phyloP scores from a whole-genome alignment of 2,329 filamentous ascomycete species.

The Hypoxylon sp. region DNA sequence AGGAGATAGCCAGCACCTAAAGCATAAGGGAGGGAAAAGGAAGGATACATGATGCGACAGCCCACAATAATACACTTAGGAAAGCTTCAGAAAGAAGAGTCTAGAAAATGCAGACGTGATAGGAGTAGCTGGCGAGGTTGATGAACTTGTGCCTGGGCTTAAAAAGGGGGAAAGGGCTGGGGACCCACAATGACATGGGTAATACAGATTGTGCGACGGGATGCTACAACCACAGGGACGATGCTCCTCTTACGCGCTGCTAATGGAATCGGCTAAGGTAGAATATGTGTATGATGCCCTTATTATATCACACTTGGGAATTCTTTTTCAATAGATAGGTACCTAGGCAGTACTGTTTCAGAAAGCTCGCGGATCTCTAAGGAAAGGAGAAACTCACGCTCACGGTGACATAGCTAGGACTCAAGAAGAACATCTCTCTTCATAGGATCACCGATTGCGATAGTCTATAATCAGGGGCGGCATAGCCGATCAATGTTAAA shows the following conservation, averaged over 20 bases:
- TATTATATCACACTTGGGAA: neutral
- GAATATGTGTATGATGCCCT: neutral
- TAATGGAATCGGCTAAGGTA: neutral
- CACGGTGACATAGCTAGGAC: constrained; percentile 3
- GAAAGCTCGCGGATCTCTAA: neutral
- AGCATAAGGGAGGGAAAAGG: neutral
- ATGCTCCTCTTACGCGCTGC: constrained; percentile 6
- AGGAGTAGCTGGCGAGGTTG: neutral
- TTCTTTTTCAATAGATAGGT: no score
- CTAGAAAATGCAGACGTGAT: neutral
- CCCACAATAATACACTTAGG: neutral
- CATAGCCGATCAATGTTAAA: constrained; percentile 17
- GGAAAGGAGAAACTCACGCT: neutral
- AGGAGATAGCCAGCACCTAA: neutral
- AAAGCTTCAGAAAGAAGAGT: neutral
- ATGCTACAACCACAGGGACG: neutral
- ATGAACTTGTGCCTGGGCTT: neutral
- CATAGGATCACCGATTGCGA: neutral
- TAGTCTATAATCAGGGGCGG: neutral
- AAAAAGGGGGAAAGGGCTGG: neutral
- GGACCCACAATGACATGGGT: neutral
- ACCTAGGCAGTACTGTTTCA: neutral
- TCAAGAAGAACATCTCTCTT: neutral
- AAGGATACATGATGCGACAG: neutral
- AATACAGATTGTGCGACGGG: constrained; percentile 1